Evolutionary conservation across 768 basidiomycete genomes (phyloP).

Genomic region (Myochromella boudieri): DNA sequence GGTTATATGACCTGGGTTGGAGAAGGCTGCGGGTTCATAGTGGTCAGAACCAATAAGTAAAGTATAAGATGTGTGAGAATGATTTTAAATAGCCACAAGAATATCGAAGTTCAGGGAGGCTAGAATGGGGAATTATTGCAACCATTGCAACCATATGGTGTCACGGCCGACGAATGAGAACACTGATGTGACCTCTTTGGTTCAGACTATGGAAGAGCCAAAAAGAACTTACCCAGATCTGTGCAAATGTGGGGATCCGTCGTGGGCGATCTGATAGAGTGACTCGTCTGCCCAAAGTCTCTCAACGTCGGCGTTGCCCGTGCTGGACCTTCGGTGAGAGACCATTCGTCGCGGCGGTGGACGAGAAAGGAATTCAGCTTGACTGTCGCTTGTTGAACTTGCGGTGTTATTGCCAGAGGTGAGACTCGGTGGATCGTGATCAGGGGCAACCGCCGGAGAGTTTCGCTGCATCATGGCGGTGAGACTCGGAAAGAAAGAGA

Average conservation of each 20-base stretch:
- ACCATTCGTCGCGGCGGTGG: not conserved
- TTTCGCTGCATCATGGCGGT: slow-evolving; percentile 3
- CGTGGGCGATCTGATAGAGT: not conserved
- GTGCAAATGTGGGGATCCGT: slow-evolving; percentile 34
- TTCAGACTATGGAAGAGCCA: slow-evolving; percentile 5
- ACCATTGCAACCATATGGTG: slow-evolving; percentile 29
- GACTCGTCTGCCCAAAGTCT: not conserved
- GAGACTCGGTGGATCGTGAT: slow-evolving; percentile 5
- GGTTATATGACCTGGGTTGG: slow-evolving; percentile 52
- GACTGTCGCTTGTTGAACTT: not conserved
- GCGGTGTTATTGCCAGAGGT: not conserved
- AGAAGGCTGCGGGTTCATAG: slow-evolving; percentile 45
- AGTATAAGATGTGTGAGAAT: slow-evolving; percentile 6
- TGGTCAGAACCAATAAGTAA: slow-evolving; percentile 3
- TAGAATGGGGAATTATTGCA: not conserved
- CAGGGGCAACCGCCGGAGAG: slow-evolving; percentile 4
- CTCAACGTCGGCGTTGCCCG: not conserved
- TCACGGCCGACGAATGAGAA: slow-evolving; percentile 9
- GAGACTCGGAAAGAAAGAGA: not conserved
- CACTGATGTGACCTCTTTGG: slow-evolving; percentile 5
- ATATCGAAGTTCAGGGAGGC: slow-evolving; percentile 15
- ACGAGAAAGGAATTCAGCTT: not conserved
- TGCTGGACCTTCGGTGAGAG: slow-evolving; percentile 1
- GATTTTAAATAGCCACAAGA: slow-evolving; percentile 11
- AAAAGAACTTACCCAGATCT: slow-evolving; percentile 52